phyloP scores from a whole-genome alignment of 2,329 filamentous ascomycete genomes.

The Exophiala aquamarina region DNA sequence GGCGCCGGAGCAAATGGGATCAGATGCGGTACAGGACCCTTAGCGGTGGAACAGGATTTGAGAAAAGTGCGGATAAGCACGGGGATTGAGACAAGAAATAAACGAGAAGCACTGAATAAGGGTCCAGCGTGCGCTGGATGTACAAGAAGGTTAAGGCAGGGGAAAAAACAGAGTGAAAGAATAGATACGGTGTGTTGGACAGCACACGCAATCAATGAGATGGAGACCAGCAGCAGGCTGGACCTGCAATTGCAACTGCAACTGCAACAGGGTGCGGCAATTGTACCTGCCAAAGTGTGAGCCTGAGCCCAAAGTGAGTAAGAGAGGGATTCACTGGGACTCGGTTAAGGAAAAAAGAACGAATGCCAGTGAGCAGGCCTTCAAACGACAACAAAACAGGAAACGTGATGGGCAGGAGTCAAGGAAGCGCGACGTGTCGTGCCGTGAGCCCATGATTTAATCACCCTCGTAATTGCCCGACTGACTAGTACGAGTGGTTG shows the following conservation, averaged over 20 bases:
- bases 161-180: background rate
- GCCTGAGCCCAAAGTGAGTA: too few relatives aligned
- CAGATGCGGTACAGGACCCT: slow-evolving; percentile 6
- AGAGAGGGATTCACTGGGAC: background rate
- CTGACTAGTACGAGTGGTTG: too few relatives aligned
- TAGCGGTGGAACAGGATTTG: slow-evolving; percentile 4
- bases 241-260: too few relatives aligned
- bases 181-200: slow-evolving; percentile 1
- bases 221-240: slow-evolving; percentile 8
- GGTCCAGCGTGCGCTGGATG: too few relatives aligned
- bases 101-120: too few relatives aligned
- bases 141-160: background rate
- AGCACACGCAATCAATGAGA: background rate
- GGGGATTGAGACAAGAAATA: slow-evolving; percentile 1
- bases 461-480: too few relatives aligned
- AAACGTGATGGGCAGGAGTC: slow-evolving; percentile 5
- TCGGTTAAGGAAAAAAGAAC: slow-evolving; percentile 7
- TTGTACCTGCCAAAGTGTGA: background rate
- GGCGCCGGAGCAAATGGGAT: slow-evolving; percentile 15
- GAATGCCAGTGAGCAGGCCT: slow-evolving; percentile 5
- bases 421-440: slow-evolving; percentile 21
- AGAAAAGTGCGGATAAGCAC: slow-evolving; percentile 1
- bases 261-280: background rate
- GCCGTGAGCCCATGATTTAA: slow-evolving; percentile 13
- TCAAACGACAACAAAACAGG: slow-evolving; percentile 18